A percentile compares a stretch with the other conserved stretches of the same genome.
Conservation (phyloP, 1,284 basidiomycete genomes). For the Leccinum subrobustum region DNA sequence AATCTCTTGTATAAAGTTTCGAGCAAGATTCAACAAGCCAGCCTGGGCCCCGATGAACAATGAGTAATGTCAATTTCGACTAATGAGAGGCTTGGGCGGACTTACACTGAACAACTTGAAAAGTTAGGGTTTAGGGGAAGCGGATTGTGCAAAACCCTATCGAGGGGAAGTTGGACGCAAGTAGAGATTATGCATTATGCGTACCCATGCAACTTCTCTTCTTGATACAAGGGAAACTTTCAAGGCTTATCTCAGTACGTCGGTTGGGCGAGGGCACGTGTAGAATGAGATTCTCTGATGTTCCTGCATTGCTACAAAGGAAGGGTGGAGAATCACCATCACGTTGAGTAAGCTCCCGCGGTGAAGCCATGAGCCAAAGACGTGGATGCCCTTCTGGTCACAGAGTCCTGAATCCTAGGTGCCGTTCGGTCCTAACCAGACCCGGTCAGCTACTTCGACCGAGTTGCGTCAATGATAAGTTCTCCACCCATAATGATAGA, state of each 20-base stretch:
- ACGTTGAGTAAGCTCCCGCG: slow-evolving; percentile 18
- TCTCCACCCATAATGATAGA: not conserved
- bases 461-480: not conserved
- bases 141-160: not conserved
- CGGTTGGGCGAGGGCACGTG: slow-evolving; percentile 17
- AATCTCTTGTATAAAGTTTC: not conserved
- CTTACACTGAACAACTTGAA: not conserved
- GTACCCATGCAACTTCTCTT: not conserved
- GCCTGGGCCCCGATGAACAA: not conserved
- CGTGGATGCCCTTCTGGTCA: slow-evolving; percentile 12
- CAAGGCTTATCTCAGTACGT: slow-evolving; percentile 8
- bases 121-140: not conserved
- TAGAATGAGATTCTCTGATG: slow-evolving; percentile 17
- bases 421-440: not conserved
- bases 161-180: not conserved
- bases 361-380: slow-evolving; percentile 19
- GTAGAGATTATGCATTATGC: not conserved
- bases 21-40: not conserved
- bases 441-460: not conserved
- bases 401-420: not conserved
- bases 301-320: slow-evolving; percentile 24
- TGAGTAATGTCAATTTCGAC: not conserved
- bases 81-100: not conserved
- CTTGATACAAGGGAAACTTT: slow-evolving; percentile 2
- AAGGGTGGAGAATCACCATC: slow-evolving; percentile 30